These are phyloP conservation scores for Corylus avellana DNA, from an alignment of 306 rosid genomes.

Conservation along the genomic window DNA sequence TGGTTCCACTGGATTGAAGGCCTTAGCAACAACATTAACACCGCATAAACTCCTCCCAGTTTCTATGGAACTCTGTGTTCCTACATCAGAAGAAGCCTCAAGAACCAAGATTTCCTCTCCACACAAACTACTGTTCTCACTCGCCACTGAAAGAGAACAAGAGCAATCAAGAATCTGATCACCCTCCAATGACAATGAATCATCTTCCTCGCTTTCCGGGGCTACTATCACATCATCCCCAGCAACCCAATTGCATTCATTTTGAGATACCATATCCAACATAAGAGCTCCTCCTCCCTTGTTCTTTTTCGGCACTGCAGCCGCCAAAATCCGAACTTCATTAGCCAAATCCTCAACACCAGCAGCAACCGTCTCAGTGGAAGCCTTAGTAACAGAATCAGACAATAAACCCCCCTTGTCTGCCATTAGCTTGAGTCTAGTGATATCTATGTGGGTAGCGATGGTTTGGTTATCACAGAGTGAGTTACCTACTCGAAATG, in stretches of 20 bases:
- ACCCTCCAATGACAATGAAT: slow-evolving; percentile 66
- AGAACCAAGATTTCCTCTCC: slow-evolving; percentile 65
- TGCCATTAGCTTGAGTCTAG: slow-evolving; percentile 71
- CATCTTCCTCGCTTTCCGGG: slow-evolving; percentile 72
- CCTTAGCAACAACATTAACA: slow-evolving; percentile 42
- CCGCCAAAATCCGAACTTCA: slow-evolving; percentile 37
- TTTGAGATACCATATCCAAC: slow-evolving; percentile 53
- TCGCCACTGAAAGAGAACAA: slow-evolving; percentile 67
- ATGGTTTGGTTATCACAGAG: slow-evolving; percentile 66
- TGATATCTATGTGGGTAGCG: slow-evolving; percentile 62
- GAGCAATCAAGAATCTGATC: slow-evolving; percentile 65
- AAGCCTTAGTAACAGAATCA: slow-evolving; percentile 52
- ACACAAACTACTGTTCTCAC: slow-evolving; percentile 71
- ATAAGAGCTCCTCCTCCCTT: slow-evolving; percentile 32
- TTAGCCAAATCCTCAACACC: slow-evolving; percentile 49
- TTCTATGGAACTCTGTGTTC: slow-evolving; percentile 46
- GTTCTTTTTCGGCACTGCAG: slow-evolving; percentile 39
- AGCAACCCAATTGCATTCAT: slow-evolving; percentile 38
- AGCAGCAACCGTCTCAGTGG: slow-evolving; percentile 43
- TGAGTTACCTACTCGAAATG: slow-evolving; percentile 76
- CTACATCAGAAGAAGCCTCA: slow-evolving; percentile 52
- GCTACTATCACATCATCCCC: slow-evolving; percentile 35
- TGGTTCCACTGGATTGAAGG: slow-evolving; percentile 30
- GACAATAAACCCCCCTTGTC: slow-evolving; percentile 55
- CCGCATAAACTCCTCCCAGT: slow-evolving; percentile 37